Evolutionary conservation across 2,329 filamentous ascomycete species (phyloP), one percentile per base, ranked within the genome.

Genomic region (Pezicula neosporulosa): DNA sequence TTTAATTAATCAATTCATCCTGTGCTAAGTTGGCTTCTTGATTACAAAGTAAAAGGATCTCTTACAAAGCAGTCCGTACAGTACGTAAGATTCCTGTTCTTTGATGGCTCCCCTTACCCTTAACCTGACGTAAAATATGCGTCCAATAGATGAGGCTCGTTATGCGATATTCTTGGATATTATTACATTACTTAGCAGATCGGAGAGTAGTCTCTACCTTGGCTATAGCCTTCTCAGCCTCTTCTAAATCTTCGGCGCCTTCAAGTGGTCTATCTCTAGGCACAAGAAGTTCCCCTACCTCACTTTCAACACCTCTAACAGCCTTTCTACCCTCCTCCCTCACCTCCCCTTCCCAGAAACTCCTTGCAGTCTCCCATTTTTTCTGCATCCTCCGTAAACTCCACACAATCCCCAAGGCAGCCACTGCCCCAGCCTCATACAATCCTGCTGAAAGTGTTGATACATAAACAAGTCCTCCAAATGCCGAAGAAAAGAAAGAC

Each of bases 311-410:
- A 4, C 71, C 77, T 49, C 79, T 70, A 6, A 86, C 75, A 5
- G 82, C 80, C 66, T 84, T 85, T 58, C 83, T 77, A 1, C 83
- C 83, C 52, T 86, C 82, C 56, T 86, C 83, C 37, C 81, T 74
- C n/a, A 86, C 82, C 57, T 86, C 82, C 1, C 77, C 80, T 63
- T 86, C 80, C 83, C 83, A 86, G 61, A 79, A 85, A 6, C 64
- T 65, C 27, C 82, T 73, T 3, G 81, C 82, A 3, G 73, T 67
- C 60, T 86, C 82, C 83, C 83, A 86, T 59, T 76, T 79, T 58
- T 72, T 77, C 67, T 87, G 83, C 70, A 87, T 73, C 45, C 78
- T 72, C 39, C 75, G 71, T 51, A 85, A 64, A 62, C 80, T 82
- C 72, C 79, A 82, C 3, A 81, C 77, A 44, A 82, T 69, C 7